A percentile compares a stretch with the other conserved stretches of the same genome.
phyloP scores from a whole-genome alignment of 2,329 filamentous ascomycete genomes.

The Cytospora chrysosperma region DNA sequence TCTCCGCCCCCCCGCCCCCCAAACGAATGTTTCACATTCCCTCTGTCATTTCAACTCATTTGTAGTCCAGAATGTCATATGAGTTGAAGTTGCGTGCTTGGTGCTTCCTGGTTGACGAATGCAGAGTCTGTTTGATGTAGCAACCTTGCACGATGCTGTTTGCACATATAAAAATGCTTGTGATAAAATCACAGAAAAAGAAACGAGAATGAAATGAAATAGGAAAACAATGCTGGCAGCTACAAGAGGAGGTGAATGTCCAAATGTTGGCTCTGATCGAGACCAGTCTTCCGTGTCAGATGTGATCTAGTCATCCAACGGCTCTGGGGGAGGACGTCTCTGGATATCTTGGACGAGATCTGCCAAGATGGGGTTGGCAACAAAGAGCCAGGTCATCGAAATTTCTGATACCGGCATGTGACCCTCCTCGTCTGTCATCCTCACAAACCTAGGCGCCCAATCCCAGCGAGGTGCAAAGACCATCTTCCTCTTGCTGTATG shows the following conservation, averaged over 20 bases:
- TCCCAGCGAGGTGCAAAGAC: slow-evolving; percentile 8
- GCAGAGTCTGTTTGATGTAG: neutral
- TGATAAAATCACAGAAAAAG: neutral
- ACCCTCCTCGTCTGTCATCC: neutral
- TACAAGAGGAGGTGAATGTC: too few relatives aligned
- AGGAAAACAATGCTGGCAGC: neutral
- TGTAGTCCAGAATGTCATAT: neutral
- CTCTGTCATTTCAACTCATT: neutral
- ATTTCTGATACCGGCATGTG: neutral
- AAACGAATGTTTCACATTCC: neutral
- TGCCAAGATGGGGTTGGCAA: neutral
- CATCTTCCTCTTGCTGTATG: slow-evolving; percentile 2
- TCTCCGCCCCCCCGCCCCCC: too few relatives aligned
- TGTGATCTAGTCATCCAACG: neutral
- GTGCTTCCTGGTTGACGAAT: neutral
- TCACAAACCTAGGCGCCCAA: slow-evolving; percentile 1
- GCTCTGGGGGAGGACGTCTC: neutral
- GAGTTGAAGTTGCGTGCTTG: neutral
- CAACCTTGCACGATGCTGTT: neutral
- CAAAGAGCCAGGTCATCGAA: neutral
- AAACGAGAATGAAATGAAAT: neutral
- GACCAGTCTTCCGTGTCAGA: neutral
- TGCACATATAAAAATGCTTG: neutral
- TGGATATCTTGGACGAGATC: neutral
- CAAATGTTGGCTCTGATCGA: too few relatives aligned